Evolutionary conservation across 208 protist genomes (phyloP).

Genomic region (Trypanosoma vivax): DNA sequence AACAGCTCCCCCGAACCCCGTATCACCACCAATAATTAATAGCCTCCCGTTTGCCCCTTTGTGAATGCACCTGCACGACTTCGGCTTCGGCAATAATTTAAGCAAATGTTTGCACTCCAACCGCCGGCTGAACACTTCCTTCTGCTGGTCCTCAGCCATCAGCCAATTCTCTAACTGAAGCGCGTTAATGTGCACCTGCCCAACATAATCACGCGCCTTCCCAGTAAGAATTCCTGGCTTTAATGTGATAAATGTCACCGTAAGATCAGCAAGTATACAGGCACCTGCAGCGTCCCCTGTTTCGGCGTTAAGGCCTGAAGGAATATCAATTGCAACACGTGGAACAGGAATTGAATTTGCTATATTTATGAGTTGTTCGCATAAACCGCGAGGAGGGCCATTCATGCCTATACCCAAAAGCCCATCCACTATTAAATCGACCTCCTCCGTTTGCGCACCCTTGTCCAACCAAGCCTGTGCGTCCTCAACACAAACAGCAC

Average conservation of each 20-base stretch:
- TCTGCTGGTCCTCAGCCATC: constrained; percentile 15
- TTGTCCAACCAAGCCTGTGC: neutral
- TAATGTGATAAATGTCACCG: constrained; percentile 70
- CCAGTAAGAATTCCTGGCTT: constrained; percentile 81
- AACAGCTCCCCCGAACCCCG: constrained; percentile 65
- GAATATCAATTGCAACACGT: constrained; percentile 78
- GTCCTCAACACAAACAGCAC: constrained; percentile 1
- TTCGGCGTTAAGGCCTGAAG: constrained; percentile 78
- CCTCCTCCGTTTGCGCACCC: constrained; percentile 5
- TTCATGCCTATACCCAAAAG: constrained; percentile 71
- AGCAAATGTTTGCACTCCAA: constrained; percentile 34
- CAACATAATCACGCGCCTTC: constrained; percentile 43
- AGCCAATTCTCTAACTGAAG: constrained; percentile 59
- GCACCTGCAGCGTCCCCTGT: constrained; percentile 47
- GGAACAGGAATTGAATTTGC: constrained; percentile 48
- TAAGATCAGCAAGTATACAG: constrained; percentile 68
- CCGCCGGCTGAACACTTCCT: constrained; percentile 32
- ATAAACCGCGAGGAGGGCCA: constrained; percentile 51
- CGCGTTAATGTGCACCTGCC: constrained; percentile 63
- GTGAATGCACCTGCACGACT: constrained; percentile 26
- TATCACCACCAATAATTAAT: constrained; percentile 62
- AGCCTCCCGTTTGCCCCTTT: constrained; percentile 68
- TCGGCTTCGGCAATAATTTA: constrained; percentile 26
- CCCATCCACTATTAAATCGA: constrained; percentile 75
- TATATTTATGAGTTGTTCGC: constrained; percentile 42